A percentile compares a stretch with the other conserved stretches of the same genome.
Evolutionary conservation across 805 yeast genomes (phyloP).

Genomic region (Spathaspora gorwiae): DNA sequence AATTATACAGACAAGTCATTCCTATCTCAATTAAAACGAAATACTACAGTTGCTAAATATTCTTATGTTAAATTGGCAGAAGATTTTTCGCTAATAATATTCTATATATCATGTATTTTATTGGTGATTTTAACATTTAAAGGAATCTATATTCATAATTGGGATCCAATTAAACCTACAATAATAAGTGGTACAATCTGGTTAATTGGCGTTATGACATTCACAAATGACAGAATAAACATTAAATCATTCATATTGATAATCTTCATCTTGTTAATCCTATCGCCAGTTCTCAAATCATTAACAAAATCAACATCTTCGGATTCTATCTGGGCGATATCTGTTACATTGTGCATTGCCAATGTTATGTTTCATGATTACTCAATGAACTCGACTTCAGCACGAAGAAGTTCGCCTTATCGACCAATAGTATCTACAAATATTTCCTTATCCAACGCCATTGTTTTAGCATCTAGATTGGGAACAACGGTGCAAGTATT

Average conservation of each 20-base stretch:
- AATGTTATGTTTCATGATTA: constrained; percentile 70
- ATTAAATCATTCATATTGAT: constrained; percentile 67
- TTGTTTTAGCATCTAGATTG: constrained; percentile 86
- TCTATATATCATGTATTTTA: constrained; percentile 61
- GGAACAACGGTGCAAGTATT: constrained; percentile 72
- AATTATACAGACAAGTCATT: constrained; percentile 83
- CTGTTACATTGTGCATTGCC: constrained; percentile 70
- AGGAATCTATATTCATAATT: constrained; percentile 47
- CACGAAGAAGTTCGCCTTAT: constrained; percentile 15
- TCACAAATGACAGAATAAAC: constrained; percentile 14
- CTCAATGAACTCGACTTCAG: constrained; percentile 42
- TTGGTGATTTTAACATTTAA: constrained; percentile 66
- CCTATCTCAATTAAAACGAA: constrained; percentile 72
- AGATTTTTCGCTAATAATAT: constrained; percentile 66
- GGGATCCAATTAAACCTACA: constrained; percentile 48
- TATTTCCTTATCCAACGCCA: constrained; percentile 77
- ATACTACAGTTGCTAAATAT: constrained; percentile 67
- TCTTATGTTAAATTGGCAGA: constrained; percentile 58
- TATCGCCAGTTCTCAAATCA: constrained; percentile 88
- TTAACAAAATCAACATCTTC: constrained; percentile 84
- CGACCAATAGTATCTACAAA: constrained; percentile 72
- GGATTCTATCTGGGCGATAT: constrained; percentile 92
- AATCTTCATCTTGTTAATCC: constrained; percentile 62
- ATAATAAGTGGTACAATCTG: constrained; percentile 20
- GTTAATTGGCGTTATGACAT: constrained; percentile 27